These are phyloP conservation scores for Aspergillus bridgeri DNA, from an alignment of 495 filamentous ascomycete genomes.

Conservation along the genomic window DNA sequence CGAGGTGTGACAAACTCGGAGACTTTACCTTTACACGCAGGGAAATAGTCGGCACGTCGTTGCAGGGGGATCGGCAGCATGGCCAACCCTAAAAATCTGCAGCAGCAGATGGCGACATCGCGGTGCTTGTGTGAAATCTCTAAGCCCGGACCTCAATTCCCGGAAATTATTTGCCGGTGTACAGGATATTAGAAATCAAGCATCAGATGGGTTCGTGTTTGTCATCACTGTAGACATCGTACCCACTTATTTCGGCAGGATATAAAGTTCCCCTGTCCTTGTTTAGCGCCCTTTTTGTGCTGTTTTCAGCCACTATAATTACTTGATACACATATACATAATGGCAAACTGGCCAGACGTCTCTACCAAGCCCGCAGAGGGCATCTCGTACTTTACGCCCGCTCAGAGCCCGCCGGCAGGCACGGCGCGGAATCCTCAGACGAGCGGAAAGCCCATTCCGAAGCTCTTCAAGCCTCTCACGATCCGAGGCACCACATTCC, in stretches of 20 bases:
- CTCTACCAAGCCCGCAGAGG: slow-evolving; percentile 36
- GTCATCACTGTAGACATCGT: neutral
- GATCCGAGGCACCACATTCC: slow-evolving; percentile 48
- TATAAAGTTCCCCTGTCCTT: neutral
- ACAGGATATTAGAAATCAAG: neutral
- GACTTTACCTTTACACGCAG: neutral
- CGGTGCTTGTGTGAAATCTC: too few relatives aligned
- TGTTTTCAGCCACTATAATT: neutral
- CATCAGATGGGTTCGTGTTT: neutral
- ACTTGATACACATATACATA: neutral
- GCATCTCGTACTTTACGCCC: slow-evolving; percentile 61
- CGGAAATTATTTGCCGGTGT: neutral
- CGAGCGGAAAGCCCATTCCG: slow-evolving; percentile 47
- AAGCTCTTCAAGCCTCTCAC: slow-evolving; percentile 61
- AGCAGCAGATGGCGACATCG: neutral
- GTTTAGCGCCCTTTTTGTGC: neutral
- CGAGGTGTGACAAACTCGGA: neutral
- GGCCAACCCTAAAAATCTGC: neutral
- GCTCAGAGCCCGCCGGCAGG: slow-evolving; percentile 56
- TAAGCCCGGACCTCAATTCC: neutral
- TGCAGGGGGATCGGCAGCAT: neutral
- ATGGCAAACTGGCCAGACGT: slow-evolving; percentile 25
- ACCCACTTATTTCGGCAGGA: neutral
- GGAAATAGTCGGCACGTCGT: neutral
- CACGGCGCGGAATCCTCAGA: slow-evolving; percentile 52